Evolutionary conservation across 257 asterid genomes (phyloP).

Genomic region (Solanum corneliomulleri): DNA sequence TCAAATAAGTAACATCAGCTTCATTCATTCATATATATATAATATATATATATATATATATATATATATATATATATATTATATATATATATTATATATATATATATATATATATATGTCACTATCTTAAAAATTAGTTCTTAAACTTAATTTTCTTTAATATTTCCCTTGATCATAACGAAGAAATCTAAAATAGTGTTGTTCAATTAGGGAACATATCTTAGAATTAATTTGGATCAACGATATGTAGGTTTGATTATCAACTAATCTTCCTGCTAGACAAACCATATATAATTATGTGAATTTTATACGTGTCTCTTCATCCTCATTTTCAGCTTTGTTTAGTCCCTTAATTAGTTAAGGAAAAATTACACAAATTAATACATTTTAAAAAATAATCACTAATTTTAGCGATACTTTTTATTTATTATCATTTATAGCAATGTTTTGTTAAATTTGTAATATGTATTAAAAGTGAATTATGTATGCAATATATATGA

Average conservation of each 20-base stretch:
- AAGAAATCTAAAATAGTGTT: neutral
- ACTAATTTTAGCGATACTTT: too few species aligned
- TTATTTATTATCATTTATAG: too few species aligned
- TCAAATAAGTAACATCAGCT: conserved; percentile 7
- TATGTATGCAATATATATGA: too few species aligned
- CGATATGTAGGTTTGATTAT: neutral
- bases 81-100: too few species aligned
- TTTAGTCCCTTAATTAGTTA: neutral
- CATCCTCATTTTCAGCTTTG: neutral
- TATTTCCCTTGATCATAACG: neutral
- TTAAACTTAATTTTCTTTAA: neutral
- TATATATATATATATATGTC: neutral
- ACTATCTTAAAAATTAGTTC: neutral
- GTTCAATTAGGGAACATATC: neutral
- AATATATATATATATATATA: too few species aligned
- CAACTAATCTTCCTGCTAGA: neutral
- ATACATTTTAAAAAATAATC: too few species aligned
- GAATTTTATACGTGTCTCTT: neutral
- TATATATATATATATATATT: too few species aligned
- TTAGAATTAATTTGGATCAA: neutral
- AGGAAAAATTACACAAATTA: too few species aligned
- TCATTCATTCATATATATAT: neutral
- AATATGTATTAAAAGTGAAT: too few species aligned
- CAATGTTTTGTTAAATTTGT: too few species aligned
- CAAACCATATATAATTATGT: neutral